Base-by-base conservation (phyloP, 2,329 filamentous ascomycete genomes). In the Calonectria multiphialidica region DNA sequence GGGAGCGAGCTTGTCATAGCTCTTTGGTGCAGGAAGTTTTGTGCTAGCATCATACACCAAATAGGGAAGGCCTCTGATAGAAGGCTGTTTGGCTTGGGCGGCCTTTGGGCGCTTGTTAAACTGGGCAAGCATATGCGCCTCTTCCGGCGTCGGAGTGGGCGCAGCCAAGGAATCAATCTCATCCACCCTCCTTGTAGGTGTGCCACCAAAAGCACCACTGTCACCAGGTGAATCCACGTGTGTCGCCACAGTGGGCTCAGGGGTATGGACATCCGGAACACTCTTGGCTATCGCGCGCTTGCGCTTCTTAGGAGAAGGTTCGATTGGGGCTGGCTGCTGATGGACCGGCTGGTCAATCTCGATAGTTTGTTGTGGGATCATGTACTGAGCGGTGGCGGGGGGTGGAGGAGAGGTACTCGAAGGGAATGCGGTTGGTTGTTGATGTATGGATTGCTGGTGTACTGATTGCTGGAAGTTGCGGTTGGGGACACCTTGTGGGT, bases 11-110 rank as follows among this genome's bases (percentile, higher is more conserved):
- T 87, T 86, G 55, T 87, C 86, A 66, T 86, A 86, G 66, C 84
- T 86, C 74, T 87, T 87, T 6, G 85, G 84, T 0, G 82, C 83
- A 74, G 85, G 82, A 57, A 87, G 79, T 72, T 85, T 86, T n/a
- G 83, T 78, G n/a, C 79, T 82, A 2, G 81, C 84, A 25, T 83
- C 81, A 37, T 81, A 84, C 2, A 83, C 78, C 6, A 87, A 77
- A 72, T 83, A 79, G 1, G 83, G 82, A 3, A 86, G 80, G 3
- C 85, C 86, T 40, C 82, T 82, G 35, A 86, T 82, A 0, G 83
- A 73, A 13, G 84, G 84, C 13, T 84, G 82, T 28, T 81, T 84
- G 7, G 79, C 79, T 71, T 86, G 84, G 5, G 81, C 81, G 33
- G 81, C 79, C 64, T 84, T 84, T 28, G 74, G 78, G 25, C 84